A percentile compares a stretch with the other conserved stretches of the same genome.
phyloP scores from a whole-genome alignment of 306 rosid genomes.

The Geum urbanum region DNA sequence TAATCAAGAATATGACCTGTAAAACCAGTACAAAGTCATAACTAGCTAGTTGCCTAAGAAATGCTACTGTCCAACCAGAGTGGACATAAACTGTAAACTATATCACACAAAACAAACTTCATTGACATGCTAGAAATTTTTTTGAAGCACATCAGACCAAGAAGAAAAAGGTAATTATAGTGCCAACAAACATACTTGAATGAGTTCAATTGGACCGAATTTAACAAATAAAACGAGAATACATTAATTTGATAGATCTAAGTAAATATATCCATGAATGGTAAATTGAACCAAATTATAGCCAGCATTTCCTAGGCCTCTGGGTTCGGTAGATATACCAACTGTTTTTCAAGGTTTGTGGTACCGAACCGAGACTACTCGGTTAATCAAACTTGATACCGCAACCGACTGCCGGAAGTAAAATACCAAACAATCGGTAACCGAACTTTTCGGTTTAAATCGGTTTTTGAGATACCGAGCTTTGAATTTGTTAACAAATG shows the following conservation, averaged over 20 bases:
- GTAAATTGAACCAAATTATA: not conserved
- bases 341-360: too few relatives aligned
- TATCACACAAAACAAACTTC: not conserved
- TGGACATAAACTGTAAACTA: not conserved
- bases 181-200: not conserved
- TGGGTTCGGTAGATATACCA: too few relatives aligned
- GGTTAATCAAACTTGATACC: too few relatives aligned
- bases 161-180: not conserved
- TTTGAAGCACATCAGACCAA: not conserved
- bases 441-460: too few relatives aligned
- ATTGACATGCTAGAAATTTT: not conserved
- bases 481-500: too few relatives aligned
- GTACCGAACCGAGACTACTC: too few relatives aligned
- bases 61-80: conserved; percentile 3
- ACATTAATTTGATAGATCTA: not conserved
- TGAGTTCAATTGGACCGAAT: not conserved
- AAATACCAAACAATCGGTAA: too few relatives aligned
- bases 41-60: not conserved
- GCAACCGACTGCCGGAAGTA: too few relatives aligned
- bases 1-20: conserved; percentile 87
- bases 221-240: not conserved
- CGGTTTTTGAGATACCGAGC: too few relatives aligned
- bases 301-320: too few relatives aligned
- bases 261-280: not conserved
- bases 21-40: conserved; percentile 24